These are phyloP conservation scores for Hyaloscypha variabilis DNA, from an alignment of 495 filamentous ascomycete species.

Conservation along the genomic window DNA sequence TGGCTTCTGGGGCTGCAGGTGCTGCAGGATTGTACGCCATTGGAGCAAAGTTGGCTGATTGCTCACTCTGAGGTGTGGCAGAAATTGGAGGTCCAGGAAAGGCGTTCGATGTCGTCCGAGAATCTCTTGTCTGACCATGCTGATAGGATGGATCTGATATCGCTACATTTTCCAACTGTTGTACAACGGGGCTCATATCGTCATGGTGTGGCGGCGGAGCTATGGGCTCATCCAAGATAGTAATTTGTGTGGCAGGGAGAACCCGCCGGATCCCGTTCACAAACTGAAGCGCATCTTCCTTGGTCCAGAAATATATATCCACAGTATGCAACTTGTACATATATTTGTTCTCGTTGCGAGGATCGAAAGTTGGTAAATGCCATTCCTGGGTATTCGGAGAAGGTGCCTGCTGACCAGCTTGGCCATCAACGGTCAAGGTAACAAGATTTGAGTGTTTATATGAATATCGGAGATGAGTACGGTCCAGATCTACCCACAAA, in stretches of 20 bases:
- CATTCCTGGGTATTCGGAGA: constrained; percentile 60
- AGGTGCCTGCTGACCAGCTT: constrained; percentile 32
- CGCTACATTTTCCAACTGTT: constrained; percentile 80
- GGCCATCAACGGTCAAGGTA: constrained; percentile 71
- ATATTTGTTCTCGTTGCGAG: constrained; percentile 67
- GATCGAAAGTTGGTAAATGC: constrained; percentile 75
- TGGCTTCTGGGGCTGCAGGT: constrained; percentile 80
- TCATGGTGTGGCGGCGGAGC: constrained; percentile 49
- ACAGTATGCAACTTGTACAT: constrained; percentile 78
- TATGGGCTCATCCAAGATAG: constrained; percentile 57
- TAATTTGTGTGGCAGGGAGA: constrained; percentile 61
- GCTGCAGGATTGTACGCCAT: constrained; percentile 91
- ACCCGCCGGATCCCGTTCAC: constrained; percentile 65
- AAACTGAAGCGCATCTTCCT: constrained; percentile 73
- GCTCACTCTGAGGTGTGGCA: constrained; percentile 39
- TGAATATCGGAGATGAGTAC: constrained; percentile 68
- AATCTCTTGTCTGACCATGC: constrained; percentile 53
- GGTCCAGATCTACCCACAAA: constrained; percentile 58
- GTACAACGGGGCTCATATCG: constrained; percentile 76
- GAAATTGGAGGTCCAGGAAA: constrained; percentile 32
- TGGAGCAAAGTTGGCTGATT: constrained; percentile 60
- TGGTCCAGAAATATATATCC: constrained; percentile 89
- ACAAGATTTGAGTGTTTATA: constrained; percentile 77
- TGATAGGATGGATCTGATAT: constrained; percentile 66
- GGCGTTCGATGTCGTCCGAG: constrained; percentile 38